These are phyloP conservation scores for Pezicula carpinea DNA, from an alignment of 2,329 filamentous ascomycete species.

Conservation along the genomic window DNA sequence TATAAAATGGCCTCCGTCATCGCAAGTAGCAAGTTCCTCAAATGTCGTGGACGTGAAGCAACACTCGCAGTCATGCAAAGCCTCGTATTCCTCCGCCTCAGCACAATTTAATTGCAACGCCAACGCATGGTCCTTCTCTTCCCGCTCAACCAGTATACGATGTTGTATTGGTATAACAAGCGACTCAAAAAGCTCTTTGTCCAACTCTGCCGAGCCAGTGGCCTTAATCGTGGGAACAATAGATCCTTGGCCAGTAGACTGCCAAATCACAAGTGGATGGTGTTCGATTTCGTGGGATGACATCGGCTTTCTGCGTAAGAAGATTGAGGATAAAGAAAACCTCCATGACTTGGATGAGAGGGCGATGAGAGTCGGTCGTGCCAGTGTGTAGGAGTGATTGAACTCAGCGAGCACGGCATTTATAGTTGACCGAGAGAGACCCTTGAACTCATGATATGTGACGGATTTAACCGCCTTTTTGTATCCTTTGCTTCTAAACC, in stretches of 20 bases:
- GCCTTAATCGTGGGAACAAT: conserved; percentile 57
- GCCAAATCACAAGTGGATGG: conserved; percentile 61
- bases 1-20: conserved; percentile 63
- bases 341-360: conserved; percentile 74
- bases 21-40: conserved; percentile 71
- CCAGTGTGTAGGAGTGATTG: conserved; percentile 73
- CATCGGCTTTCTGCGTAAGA: conserved; percentile 58
- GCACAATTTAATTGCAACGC: conserved; percentile 51
- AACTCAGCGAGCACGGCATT: conserved; percentile 74
- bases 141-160: conserved; percentile 37
- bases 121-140: conserved; percentile 46
- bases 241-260: conserved; percentile 48
- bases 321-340: conserved; percentile 66
- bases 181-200: conserved; percentile 55
- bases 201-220: conserved; percentile 62
- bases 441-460: conserved; percentile 71
- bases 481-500: conserved; percentile 64
- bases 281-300: conserved; percentile 49
- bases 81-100: conserved; percentile 53
- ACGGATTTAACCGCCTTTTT: conserved; percentile 63
- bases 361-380: conserved; percentile 63
- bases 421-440: conserved; percentile 67
- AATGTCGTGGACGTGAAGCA: conserved; percentile 70
- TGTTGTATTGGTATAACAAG: conserved; percentile 50
- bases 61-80: conserved; percentile 68